phyloP scores from a whole-genome alignment of 2,329 filamentous ascomycete species.

The Parastagonospora nodorum region DNA sequence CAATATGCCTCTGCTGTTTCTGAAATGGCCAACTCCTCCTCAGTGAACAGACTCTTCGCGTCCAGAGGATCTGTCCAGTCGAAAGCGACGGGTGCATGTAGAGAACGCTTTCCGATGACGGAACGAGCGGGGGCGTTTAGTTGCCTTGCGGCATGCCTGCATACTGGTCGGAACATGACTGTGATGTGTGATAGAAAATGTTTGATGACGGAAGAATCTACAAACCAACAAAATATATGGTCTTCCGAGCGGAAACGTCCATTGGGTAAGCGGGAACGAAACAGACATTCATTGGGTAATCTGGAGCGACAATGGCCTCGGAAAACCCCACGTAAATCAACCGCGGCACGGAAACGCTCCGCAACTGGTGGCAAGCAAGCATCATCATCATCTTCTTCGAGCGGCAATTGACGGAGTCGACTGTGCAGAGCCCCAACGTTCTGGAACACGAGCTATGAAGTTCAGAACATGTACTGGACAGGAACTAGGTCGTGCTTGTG shows the following conservation, averaged over 20 bases:
- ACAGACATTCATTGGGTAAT: conserved; percentile 8
- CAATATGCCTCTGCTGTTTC: conserved; percentile 94
- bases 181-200: conserved; percentile 7
- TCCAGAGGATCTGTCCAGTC: conserved; percentile 91
- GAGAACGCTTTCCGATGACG: conserved; percentile 45
- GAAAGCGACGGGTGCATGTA: conserved; percentile 61
- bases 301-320: conserved; percentile 20
- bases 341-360: conserved; percentile 33
- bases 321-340: conserved; percentile 23
- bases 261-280: neutral
- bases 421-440: too few species aligned
- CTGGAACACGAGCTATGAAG: neutral
- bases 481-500: neutral
- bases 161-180: conserved; percentile 52
- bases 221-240: neutral
- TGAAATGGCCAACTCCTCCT: conserved; percentile 87
- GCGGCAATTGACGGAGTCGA: too few species aligned
- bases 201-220: neutral
- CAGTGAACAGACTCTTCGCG: conserved; percentile 75
- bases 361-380: conserved; percentile 21
- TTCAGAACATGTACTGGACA: neutral
- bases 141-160: conserved; percentile 48
- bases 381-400: conserved; percentile 1
- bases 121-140: conserved; percentile 34
- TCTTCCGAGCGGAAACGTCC: neutral